These are phyloP conservation scores for Bretziella fagacearum DNA, from an alignment of 2,329 filamentous ascomycete genomes.

Conservation along the genomic window DNA sequence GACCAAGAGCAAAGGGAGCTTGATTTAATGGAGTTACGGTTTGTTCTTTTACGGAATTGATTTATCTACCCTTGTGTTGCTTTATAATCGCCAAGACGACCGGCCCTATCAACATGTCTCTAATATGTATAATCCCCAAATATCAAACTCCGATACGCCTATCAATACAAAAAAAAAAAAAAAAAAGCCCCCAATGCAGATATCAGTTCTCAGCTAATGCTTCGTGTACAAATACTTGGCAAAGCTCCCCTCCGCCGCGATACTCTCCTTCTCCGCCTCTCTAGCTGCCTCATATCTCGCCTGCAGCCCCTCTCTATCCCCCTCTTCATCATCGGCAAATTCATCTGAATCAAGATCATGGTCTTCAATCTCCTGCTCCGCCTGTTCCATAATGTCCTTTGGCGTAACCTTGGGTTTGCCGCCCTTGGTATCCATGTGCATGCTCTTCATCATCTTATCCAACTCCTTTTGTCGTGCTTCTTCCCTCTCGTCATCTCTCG, in stretches of 20 bases:
- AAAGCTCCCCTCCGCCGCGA: constrained; percentile 41
- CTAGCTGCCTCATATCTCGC: constrained; percentile 63
- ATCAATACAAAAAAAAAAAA: neutral
- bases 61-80: neutral
- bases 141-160: neutral
- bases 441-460: constrained; percentile 86
- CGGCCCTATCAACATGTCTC: no score
- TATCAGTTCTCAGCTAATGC: constrained; percentile 16
- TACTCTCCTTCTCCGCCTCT: constrained; percentile 36
- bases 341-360: constrained; percentile 44
- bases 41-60: neutral
- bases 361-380: constrained; percentile 32
- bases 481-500: constrained; percentile 60
- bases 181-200: neutral
- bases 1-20: neutral
- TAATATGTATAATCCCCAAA: neutral
- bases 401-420: constrained; percentile 16
- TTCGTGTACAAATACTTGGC: constrained; percentile 41
- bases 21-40: neutral
- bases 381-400: constrained; percentile 26
- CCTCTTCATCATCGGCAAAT: constrained; percentile 41
- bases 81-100: no score
- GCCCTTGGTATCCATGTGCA: constrained; percentile 35
- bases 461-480: constrained; percentile 62
- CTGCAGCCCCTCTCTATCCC: constrained; percentile 49